phyloP scores from a whole-genome alignment of 257 asterid species.

The Ophiorrhiza pumila region DNA sequence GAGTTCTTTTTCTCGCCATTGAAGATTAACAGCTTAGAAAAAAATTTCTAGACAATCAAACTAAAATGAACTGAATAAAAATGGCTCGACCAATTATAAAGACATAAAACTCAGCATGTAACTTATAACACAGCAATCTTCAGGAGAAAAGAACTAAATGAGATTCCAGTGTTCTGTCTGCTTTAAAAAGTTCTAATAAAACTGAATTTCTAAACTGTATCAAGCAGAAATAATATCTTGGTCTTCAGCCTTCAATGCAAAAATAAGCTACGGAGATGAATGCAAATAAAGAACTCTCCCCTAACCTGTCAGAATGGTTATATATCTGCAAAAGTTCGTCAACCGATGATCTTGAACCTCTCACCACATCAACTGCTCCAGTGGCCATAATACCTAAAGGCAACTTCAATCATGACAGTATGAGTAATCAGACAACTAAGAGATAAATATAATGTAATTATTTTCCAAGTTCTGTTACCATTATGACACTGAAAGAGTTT shows the following conservation, averaged over 20 bases:
- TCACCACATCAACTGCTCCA: conserved; percentile 89
- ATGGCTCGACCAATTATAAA: not conserved
- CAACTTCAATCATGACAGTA: conserved; percentile 18
- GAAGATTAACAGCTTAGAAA: not conserved
- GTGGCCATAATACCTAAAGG: conserved; percentile 83
- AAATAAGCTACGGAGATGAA: not conserved
- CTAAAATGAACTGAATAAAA: too few relatives aligned
- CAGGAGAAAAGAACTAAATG: not conserved
- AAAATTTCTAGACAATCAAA: not conserved
- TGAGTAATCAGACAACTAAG: conserved; percentile 14
- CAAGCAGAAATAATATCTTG: not conserved
- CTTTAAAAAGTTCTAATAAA: not conserved
- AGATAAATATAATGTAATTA: not conserved
- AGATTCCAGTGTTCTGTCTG: not conserved
- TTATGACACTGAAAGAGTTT: not conserved
- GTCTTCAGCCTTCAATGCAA: not conserved
- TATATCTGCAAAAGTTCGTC: conserved; percentile 87
- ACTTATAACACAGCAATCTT: not conserved
- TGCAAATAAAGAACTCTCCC: conserved; percentile 11
- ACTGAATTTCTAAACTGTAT: not conserved
- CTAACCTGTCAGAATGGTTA: conserved; percentile 87
- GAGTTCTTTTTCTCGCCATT: not conserved
- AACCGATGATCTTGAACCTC: conserved; percentile 88
- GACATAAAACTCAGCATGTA: not conserved
- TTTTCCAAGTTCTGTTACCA: not conserved